Percentiles rank a stretch among this genome's conserved stretches.
Conservation (phyloP, 2,329 filamentous ascomycete species). For the Teratosphaeria zuluensis region DNA sequence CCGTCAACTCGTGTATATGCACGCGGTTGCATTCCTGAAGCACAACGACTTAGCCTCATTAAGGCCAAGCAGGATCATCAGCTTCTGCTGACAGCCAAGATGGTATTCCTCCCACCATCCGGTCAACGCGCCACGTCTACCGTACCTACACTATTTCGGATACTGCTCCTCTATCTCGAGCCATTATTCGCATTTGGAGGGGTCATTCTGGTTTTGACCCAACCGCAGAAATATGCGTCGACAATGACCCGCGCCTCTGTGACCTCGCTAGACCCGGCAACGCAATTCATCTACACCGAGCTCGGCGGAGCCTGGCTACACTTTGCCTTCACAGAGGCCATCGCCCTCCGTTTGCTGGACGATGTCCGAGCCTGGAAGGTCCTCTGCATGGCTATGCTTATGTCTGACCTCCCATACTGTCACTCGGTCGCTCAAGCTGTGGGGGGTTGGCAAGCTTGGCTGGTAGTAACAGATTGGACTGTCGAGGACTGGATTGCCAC, state of each 20-base stretch:
- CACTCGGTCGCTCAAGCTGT: constrained; percentile 20
- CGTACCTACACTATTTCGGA: constrained; percentile 16
- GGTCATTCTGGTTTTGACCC: constrained; percentile 12
- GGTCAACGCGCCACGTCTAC: constrained; percentile 11
- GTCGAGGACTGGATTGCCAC: constrained; percentile 19
- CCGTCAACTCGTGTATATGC: no score
- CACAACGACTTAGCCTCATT: background rate
- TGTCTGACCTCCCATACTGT: constrained; percentile 16
- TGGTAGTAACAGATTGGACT: constrained; percentile 16
- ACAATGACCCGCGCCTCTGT: constrained; percentile 14
- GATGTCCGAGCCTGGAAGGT: constrained; percentile 20
- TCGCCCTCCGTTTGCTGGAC: constrained; percentile 21
- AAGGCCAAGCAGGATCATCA: background rate
- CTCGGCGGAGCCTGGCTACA: constrained; percentile 22
- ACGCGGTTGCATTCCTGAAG: background rate
- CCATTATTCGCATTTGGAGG: constrained; percentile 19
- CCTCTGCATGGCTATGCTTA: constrained; percentile 18
- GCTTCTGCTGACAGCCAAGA: background rate
- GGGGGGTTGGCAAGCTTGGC: constrained; percentile 18
- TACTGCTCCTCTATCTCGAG: constrained; percentile 20
- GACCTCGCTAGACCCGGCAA: constrained; percentile 12
- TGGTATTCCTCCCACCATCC: background rate
- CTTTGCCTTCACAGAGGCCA: constrained; percentile 20
- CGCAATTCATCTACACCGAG: constrained; percentile 20
- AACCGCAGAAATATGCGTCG: constrained; percentile 13